Evolutionary conservation across 768 basidiomycete species (phyloP).

Genomic region (Trametes cubensis): DNA sequence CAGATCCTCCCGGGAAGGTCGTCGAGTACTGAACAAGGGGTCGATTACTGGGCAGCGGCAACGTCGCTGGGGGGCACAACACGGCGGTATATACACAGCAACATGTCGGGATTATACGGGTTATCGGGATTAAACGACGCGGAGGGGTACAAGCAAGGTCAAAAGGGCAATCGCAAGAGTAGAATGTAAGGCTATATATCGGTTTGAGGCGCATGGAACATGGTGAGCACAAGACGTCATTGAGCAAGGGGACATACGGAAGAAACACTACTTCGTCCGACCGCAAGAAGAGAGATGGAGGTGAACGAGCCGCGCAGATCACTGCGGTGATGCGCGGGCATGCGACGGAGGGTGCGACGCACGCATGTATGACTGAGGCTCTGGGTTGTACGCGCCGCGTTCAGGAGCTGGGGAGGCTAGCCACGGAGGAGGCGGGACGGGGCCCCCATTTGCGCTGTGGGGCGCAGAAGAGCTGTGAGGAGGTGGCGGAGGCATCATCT

Average conservation of each 20-base stretch:
- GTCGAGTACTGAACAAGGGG: background rate
- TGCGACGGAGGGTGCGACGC: conserved; percentile 46
- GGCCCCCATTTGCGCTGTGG: conserved; percentile 22
- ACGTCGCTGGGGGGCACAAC: background rate
- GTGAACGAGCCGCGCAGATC: conserved; percentile 3
- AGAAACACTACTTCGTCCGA: background rate
- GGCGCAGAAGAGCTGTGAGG: conserved; percentile 20
- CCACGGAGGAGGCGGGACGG: conserved; percentile 31
- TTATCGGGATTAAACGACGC: conserved; percentile 1
- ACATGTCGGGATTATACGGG: background rate
- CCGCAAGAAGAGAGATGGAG: background rate
- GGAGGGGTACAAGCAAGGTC: background rate
- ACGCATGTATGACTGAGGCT: conserved; percentile 53
- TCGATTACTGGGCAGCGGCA: background rate
- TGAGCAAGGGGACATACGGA: background rate
- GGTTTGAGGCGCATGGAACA: background rate
- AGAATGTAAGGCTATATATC: background rate
- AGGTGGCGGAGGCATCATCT: conserved; percentile 30
- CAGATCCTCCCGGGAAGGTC: background rate
- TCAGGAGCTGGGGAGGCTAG: conserved; percentile 15
- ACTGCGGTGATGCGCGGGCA: conserved; percentile 40
- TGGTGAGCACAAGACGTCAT: background rate
- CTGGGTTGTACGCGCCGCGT: conserved; percentile 22
- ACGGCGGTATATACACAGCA: conserved; percentile 3
- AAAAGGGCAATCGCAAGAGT: background rate